Percentiles rank a stretch among this genome's conserved stretches.
phyloP scores from a whole-genome alignment of 495 filamentous ascomycete species.

The Copromyces sp. region DNA sequence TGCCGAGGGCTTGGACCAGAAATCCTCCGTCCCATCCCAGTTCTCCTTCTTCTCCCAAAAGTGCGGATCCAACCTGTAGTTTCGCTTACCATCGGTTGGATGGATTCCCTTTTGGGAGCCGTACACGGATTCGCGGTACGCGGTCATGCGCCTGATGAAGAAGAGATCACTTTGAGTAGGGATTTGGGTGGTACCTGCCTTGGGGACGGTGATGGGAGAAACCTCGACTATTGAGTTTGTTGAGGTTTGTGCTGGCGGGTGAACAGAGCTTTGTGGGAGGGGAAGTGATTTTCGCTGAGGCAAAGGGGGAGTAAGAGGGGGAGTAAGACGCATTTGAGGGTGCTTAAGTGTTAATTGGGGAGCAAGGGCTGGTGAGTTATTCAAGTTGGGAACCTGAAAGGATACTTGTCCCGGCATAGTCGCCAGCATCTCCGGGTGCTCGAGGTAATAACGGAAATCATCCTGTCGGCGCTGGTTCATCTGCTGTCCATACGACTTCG shows the following conservation, averaged over 20 bases:
- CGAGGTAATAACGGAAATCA: not conserved
- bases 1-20: not conserved
- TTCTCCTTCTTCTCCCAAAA: not conserved
- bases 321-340: not conserved
- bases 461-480: not conserved
- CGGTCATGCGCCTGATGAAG: not conserved
- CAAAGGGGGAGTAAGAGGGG: not conserved
- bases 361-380: not conserved
- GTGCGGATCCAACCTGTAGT: not conserved
- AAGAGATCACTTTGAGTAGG: not conserved
- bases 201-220: not conserved
- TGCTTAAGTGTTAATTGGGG: not conserved
- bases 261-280: not conserved
- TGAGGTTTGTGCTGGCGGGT: not conserved
- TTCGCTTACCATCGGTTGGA: not conserved
- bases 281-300: not conserved
- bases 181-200: not conserved
- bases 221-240: not conserved
- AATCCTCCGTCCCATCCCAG: not conserved
- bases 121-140: not conserved
- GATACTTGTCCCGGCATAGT: not conserved
- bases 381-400: not conserved
- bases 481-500: not conserved
- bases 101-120: not conserved
- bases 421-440: not conserved